Base-by-base conservation (phyloP, 371 early-diverging fungal species). In the Spiromyces aspiralis region DNA sequence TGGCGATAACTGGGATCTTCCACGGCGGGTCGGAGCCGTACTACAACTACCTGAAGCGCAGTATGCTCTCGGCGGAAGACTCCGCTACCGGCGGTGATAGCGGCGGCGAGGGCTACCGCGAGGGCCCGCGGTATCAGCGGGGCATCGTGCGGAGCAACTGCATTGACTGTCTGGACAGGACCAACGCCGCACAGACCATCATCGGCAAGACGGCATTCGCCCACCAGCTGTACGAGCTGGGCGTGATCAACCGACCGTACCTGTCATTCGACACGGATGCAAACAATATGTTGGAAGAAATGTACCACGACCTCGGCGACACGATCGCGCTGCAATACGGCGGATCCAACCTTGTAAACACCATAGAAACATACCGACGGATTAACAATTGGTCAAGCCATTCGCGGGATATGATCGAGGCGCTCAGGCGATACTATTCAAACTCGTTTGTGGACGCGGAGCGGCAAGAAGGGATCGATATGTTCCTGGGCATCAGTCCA, bases 221-320 rank as follows among this genome's bases (percentile, higher is more conserved):
- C 0, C 84, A 92, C 59, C 98, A 90, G 70, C 67, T 97, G 1
- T 83, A 86, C 59, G 91, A 89, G 3, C 67, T 97, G 2, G 95
- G 95, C 0, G 75, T 88, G 23, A 76, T 93, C 28, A 61, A 73
- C 13, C 73, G 81, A 13, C 87, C 93, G 2, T 70, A 69, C 22
- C 72, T 95, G 1, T 83, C 88, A 0, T 90, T 94, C 61, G 93
- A 95, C 66, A 84, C 86, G 16, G 95, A 95, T 61, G 89, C 85
- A 0, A 79, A 85, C 13, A 87, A 90, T 55, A 79, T 93, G 45
- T 74, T 98, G 50, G 96, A 90, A 20, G 88, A 86, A 57, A 87
- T 99, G 90, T 99, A 95, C 72, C 92, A 93, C 56, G 90, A 94
- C 51, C 92, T 98, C 67, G 99, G 98, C 22, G 95, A 99, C 63